phyloP scores from a whole-genome alignment of 305 asterid species.

The Coffea humblotiana region DNA sequence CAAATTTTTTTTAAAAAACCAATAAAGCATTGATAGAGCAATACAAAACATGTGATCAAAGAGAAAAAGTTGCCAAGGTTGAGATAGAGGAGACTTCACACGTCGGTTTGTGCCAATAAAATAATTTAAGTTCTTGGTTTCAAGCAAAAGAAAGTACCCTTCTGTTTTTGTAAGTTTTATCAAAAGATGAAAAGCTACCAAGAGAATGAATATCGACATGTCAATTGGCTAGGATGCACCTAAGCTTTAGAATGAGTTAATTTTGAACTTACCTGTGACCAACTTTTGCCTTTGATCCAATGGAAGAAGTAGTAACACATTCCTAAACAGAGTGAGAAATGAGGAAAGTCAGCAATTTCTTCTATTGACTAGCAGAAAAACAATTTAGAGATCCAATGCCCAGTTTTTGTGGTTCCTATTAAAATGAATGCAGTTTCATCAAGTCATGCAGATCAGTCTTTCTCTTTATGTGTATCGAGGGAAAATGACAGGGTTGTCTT shows the following conservation, averaged over 20 bases:
- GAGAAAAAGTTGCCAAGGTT: not conserved
- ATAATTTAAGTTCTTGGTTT: not conserved
- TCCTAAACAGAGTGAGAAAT: constrained; percentile 35
- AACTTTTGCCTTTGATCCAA: constrained; percentile 49
- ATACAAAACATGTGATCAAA: not conserved
- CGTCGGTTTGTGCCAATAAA: not conserved
- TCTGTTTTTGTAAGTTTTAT: no score
- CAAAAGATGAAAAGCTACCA: no score
- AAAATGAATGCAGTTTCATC: not conserved
- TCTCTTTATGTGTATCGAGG: not conserved
- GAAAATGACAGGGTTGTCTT: not conserved
- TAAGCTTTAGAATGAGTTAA: not conserved
- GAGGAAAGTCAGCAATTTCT: not conserved
- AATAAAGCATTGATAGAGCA: not conserved
- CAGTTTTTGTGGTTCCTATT: not conserved
- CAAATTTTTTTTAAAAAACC: not conserved
- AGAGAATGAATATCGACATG: not conserved
- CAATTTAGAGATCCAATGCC: not conserved
- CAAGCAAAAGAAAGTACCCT: not conserved
- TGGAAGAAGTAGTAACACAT: constrained; percentile 25
- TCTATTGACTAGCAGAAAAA: not conserved
- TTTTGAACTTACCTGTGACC: constrained; percentile 40
- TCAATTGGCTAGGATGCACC: not conserved
- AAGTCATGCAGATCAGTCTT: not conserved
- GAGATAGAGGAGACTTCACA: not conserved